These are phyloP conservation scores for Lophium mytilinum DNA, from an alignment of 495 filamentous ascomycete genomes.

Conservation along the genomic window DNA sequence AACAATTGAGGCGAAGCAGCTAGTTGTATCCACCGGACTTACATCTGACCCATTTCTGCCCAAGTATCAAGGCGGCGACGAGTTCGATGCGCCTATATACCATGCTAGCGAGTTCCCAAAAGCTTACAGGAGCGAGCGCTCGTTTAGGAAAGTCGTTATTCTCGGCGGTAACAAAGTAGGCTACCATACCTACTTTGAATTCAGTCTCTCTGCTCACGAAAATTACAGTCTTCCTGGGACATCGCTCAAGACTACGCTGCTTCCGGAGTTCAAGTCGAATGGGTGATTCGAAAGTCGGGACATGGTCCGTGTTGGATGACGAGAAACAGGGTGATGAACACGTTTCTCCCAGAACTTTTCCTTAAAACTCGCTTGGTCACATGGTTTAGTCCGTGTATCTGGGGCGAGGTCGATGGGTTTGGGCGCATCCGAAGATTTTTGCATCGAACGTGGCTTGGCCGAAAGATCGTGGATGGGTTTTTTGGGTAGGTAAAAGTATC, in stretches of 20 bases:
- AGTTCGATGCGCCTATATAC: constrained; percentile 51
- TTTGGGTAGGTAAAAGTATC: constrained; percentile 31
- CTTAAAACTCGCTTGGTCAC: constrained; percentile 55
- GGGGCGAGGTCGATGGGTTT: constrained; percentile 49
- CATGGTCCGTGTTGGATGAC: constrained; percentile 68
- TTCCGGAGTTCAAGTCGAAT: constrained; percentile 59
- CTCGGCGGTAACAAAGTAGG: constrained; percentile 58
- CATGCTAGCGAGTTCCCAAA: constrained; percentile 53
- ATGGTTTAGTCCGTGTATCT: constrained; percentile 59
- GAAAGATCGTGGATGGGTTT: constrained; percentile 59
- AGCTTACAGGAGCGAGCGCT: constrained; percentile 29
- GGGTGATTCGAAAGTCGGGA: constrained; percentile 71
- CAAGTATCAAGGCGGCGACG: constrained; percentile 39
- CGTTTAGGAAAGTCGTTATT: constrained; percentile 45
- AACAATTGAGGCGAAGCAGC: constrained; percentile 44
- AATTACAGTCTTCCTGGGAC: constrained; percentile 55
- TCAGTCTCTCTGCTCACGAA: too few relatives aligned
- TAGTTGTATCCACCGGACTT: constrained; percentile 64
- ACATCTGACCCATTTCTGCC: constrained; percentile 55
- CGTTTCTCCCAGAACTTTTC: constrained; percentile 56
- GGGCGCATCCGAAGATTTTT: constrained; percentile 44
- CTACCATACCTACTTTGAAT: too few relatives aligned
- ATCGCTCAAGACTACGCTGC: constrained; percentile 61
- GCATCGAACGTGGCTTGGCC: constrained; percentile 59
- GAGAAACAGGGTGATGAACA: constrained; percentile 54